A percentile compares a stretch with the other conserved stretches of the same genome.
Conservation (phyloP, 2,329 filamentous ascomycete genomes). For the Fusarium luffae region DNA sequence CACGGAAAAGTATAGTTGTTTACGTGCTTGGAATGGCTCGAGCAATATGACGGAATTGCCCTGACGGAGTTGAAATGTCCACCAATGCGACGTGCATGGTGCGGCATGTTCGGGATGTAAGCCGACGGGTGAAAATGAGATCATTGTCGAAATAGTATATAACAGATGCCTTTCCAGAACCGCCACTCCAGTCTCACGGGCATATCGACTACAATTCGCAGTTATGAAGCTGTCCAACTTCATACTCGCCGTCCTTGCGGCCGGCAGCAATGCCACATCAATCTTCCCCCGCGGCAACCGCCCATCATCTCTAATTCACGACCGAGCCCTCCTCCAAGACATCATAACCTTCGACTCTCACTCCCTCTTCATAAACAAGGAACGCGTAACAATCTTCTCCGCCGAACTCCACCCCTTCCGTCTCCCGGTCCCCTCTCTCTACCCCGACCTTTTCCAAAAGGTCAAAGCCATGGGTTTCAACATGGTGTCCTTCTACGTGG, state of each 20-base stretch:
- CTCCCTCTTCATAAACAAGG: slow-evolving; percentile 75
- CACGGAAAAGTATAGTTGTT: not conserved
- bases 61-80: slow-evolving; percentile 14
- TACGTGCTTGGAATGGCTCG: not conserved
- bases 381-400: slow-evolving; percentile 77
- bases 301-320: not conserved
- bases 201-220: rapidly evolving
- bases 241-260: slow-evolving; percentile 7
- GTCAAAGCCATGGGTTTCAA: slow-evolving; percentile 85
- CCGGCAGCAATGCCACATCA: slow-evolving; percentile 19
- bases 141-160: not conserved
- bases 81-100: slow-evolving; percentile 28
- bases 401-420: slow-evolving; percentile 79
- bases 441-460: slow-evolving; percentile 83
- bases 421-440: slow-evolving; percentile 59
- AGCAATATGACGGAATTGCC: slow-evolving; percentile 5
- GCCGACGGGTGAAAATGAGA: slow-evolving; percentile 4
- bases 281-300: slow-evolving; percentile 19
- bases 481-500: slow-evolving; percentile 80
- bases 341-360: slow-evolving; percentile 77
- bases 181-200: not conserved
- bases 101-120: slow-evolving; percentile 22
- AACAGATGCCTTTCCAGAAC: not conserved
- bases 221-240: slow-evolving; percentile 32
- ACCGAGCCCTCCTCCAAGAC: slow-evolving; percentile 48